Evolutionary conservation across 176 grass and related monocot species (phyloP).

Genomic region (Carex scoparia): DNA sequence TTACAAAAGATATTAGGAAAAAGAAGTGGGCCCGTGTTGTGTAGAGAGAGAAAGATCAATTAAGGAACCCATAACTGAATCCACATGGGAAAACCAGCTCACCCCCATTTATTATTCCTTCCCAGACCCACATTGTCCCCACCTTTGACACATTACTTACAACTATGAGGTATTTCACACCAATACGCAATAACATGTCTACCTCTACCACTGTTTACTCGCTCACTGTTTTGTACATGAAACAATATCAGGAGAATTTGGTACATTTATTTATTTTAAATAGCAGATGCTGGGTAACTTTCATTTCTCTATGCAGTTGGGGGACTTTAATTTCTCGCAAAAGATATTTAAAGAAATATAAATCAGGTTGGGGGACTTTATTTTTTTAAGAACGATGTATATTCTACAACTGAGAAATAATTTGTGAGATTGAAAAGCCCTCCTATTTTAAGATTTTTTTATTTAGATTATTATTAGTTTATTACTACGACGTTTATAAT

Average conservation of each 20-base stretch:
- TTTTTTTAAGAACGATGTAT: too few relatives aligned
- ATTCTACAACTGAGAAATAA: not conserved
- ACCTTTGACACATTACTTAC: not conserved
- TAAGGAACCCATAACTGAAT: not conserved
- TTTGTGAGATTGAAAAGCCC: not conserved
- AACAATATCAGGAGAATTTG: not conserved
- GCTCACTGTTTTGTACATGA: not conserved
- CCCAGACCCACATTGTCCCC: not conserved
- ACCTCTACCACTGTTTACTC: not conserved
- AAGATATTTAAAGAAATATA: too few relatives aligned
- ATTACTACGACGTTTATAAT: not conserved
- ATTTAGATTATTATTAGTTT: not conserved
- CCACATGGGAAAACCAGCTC: conserved; percentile 11
- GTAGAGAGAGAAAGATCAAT: not conserved
- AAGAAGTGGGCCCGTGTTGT: not conserved
- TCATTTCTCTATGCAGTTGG: too few relatives aligned
- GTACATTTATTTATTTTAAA: not conserved
- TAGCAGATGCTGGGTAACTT: not conserved
- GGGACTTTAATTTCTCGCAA: too few relatives aligned
- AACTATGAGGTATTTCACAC: not conserved
- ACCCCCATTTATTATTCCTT: not conserved
- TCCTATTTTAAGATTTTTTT: not conserved
- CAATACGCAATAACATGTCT: not conserved
- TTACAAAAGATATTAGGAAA: not conserved
- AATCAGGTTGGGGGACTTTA: too few relatives aligned